Conservation (phyloP, 1,139 yeast genomes). For the Yamadazyma triangularis region DNA sequence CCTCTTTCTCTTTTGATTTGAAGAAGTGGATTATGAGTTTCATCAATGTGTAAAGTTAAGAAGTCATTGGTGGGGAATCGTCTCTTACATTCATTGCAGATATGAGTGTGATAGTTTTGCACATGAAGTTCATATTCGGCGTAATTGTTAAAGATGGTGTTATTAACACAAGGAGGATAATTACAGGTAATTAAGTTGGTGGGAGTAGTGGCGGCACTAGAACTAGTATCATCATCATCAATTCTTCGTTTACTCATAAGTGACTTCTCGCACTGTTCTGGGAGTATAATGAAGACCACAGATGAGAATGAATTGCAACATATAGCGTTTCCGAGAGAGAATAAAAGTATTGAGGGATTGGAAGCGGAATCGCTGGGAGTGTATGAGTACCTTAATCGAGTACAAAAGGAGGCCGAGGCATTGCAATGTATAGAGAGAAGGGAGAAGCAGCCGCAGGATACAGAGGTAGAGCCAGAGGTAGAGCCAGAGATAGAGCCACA, state of each 20-base stretch:
- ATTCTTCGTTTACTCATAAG: constrained; percentile 7
- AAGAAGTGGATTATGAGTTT: constrained; percentile 50
- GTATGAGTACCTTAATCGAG: constrained; percentile 21
- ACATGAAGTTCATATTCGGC: constrained; percentile 29
- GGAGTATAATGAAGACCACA: not conserved
- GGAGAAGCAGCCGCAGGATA: too few species aligned
- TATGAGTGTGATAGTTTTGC: constrained; percentile 16
- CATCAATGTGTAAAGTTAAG: constrained; percentile 47
- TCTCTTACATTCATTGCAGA: constrained; percentile 39
- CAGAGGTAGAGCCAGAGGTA: too few species aligned
- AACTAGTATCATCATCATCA: constrained; percentile 5
- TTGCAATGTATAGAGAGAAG: too few species aligned
- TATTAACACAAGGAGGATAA: constrained; percentile 1
- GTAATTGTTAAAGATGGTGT: constrained; percentile 14
- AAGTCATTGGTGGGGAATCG: constrained; percentile 36
- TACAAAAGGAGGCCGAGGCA: constrained; percentile 29
- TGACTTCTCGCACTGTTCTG: too few species aligned
- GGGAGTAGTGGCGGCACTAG: not conserved
- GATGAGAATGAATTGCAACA: not conserved
- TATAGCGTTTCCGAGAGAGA: not conserved
- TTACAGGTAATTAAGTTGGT: not conserved
- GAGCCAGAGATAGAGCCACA: too few species aligned
- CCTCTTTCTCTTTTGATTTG: constrained; percentile 32
- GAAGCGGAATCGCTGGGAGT: constrained; percentile 16
- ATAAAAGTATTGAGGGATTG: constrained; percentile 4